Evolutionary conservation across 257 asterid species (phyloP).

Genomic region (Ophiorrhiza pumila): DNA sequence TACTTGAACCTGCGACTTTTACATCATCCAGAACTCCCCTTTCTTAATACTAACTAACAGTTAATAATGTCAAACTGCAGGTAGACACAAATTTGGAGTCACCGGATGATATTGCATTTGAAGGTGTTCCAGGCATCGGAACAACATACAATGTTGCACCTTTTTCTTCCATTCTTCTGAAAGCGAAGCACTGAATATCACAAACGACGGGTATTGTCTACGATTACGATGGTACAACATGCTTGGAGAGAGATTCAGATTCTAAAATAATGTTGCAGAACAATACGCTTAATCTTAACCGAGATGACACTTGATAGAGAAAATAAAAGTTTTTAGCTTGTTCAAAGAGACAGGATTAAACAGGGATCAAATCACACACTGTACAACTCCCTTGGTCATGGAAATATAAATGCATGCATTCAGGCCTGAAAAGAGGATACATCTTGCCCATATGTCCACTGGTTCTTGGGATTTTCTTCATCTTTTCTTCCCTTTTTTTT

Average conservation of each 20-base stretch:
- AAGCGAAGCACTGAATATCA: slow-evolving; percentile 52
- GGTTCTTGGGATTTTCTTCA: too few relatives aligned
- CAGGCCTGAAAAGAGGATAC: background rate
- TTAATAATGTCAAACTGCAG: slow-evolving; percentile 37
- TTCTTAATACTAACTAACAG: background rate
- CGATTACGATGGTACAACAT: background rate
- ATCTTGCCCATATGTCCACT: background rate
- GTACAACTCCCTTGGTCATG: background rate
- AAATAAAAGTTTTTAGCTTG: background rate
- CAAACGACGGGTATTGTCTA: background rate
- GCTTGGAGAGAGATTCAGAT: background rate
- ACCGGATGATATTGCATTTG: slow-evolving; percentile 58
- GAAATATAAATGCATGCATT: background rate
- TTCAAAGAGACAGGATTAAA: background rate
- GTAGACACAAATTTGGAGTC: slow-evolving; percentile 85
- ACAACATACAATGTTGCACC: slow-evolving; percentile 63
- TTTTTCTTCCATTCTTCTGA: slow-evolving; percentile 65
- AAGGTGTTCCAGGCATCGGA: slow-evolving; percentile 63
- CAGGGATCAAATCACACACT: background rate
- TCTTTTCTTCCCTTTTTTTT: background rate
- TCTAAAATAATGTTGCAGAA: background rate
- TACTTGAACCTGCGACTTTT: background rate
- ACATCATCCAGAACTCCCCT: background rate
- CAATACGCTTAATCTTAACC: background rate
- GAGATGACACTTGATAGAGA: background rate